Evolutionary conservation across 164 flowering plant genomes (phyloP).

Genomic region (Dillenia turbinata): DNA sequence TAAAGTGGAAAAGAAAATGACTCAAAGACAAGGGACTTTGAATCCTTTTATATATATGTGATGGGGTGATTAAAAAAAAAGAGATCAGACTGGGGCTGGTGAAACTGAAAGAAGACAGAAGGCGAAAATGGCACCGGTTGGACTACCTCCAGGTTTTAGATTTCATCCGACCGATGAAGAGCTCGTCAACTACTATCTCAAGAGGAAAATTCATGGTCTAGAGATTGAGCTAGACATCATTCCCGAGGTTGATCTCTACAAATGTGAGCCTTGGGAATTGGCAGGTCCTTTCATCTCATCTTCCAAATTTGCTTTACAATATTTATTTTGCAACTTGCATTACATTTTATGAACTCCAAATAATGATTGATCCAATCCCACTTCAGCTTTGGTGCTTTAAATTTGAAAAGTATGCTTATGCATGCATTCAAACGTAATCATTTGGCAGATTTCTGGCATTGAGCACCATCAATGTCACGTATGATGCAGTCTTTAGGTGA

Average conservation of each 20-base stretch:
- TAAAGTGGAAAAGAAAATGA: constrained; percentile 51
- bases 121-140: constrained; percentile 64
- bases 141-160: constrained; percentile 86
- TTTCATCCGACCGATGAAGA: constrained; percentile 95
- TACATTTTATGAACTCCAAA: no score
- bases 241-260: constrained; percentile 93
- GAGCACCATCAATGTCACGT: no score
- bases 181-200: constrained; percentile 84
- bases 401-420: no score
- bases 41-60: constrained; percentile 37
- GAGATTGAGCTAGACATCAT: constrained; percentile 85
- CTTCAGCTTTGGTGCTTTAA: no score
- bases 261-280: constrained; percentile 94
- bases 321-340: no score
- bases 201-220: constrained; percentile 73
- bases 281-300: constrained; percentile 39
- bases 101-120: not conserved
- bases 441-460: no score
- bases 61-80: constrained; percentile 5
- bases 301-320: not conserved
- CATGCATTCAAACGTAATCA: no score
- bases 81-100: not conserved
- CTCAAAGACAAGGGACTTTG: constrained; percentile 52
- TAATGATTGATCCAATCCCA: no score
- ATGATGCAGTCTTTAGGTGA: no score